Conservation (phyloP, 257 asterid species). For the Gardenia jasminoides region DNA sequence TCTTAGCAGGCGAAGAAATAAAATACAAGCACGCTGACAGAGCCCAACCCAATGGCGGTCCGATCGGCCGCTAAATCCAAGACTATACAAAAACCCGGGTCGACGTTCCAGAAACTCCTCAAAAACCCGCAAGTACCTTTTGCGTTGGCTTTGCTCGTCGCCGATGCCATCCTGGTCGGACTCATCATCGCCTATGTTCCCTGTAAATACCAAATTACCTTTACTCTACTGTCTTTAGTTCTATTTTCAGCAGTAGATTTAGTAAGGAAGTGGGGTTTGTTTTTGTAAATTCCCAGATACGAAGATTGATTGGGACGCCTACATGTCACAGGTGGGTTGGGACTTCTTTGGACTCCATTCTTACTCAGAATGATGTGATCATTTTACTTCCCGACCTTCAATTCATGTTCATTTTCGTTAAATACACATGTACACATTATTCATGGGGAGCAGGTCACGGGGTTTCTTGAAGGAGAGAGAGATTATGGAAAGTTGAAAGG, state of each 20-base stretch:
- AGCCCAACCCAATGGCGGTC: constrained; percentile 26
- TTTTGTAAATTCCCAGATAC: constrained; percentile 57
- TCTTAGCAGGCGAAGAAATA: background rate
- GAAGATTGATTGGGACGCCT: constrained; percentile 98
- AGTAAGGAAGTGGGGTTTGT: background rate
- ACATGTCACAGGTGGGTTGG: constrained; percentile 84
- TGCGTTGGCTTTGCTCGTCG: constrained; percentile 55
- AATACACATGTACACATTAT: background rate
- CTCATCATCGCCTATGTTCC: constrained; percentile 78
- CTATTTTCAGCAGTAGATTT: background rate
- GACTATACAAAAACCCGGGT: constrained; percentile 16
- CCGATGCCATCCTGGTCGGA: constrained; percentile 64
- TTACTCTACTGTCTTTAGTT: background rate
- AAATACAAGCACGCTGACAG: background rate
- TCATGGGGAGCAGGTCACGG: constrained; percentile 51
- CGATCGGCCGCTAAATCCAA: constrained; percentile 35
- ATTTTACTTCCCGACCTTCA: background rate
- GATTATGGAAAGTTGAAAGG: constrained; percentile 89
- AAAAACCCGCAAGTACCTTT: constrained; percentile 38
- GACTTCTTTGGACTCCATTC: background rate
- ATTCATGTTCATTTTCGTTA: background rate
- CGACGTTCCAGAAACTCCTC: constrained; percentile 21
- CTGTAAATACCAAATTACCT: constrained; percentile 43
- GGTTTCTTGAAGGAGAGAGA: constrained; percentile 86
- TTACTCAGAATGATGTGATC: background rate